Conservation (phyloP, 768 basidiomycete genomes). For the Nidula microcarpa region DNA sequence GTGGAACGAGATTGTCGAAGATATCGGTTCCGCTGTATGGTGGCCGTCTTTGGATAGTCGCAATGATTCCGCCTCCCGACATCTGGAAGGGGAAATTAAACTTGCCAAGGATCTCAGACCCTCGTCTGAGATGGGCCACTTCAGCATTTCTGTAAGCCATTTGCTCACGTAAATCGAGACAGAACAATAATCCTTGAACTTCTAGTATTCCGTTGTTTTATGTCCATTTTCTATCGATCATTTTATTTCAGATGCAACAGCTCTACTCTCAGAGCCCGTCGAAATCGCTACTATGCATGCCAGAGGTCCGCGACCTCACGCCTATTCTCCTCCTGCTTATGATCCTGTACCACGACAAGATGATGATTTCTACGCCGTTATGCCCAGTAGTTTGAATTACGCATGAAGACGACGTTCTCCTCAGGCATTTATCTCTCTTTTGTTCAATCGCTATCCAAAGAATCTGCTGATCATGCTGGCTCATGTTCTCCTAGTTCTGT, state of each 20-base stretch:
- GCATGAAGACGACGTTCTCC: no score
- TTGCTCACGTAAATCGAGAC: no score
- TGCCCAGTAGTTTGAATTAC: slow-evolving; percentile 1
- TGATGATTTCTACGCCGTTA: slow-evolving; percentile 23
- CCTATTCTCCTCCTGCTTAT: slow-evolving; percentile 51
- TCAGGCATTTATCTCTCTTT: background rate
- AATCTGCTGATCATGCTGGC: background rate
- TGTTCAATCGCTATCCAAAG: background rate
- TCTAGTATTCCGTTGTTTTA: slow-evolving; percentile 44
- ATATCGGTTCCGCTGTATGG: slow-evolving; percentile 41
- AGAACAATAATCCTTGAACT: no score
- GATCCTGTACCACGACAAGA: slow-evolving; percentile 25
- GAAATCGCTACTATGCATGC: slow-evolving; percentile 51
- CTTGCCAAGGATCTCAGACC: slow-evolving; percentile 50
- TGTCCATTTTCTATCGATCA: slow-evolving; percentile 38
- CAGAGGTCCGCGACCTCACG: slow-evolving; percentile 44
- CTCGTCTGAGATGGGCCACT: slow-evolving; percentile 45
- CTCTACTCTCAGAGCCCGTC: slow-evolving; percentile 45
- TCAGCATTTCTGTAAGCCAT: slow-evolving; percentile 45
- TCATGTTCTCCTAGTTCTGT: background rate
- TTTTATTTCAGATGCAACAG: slow-evolving; percentile 30
- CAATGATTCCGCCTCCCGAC: slow-evolving; percentile 27
- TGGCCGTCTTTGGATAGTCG: slow-evolving; percentile 37
- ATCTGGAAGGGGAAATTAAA: slow-evolving; percentile 50
- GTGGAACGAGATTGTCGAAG: slow-evolving; percentile 43